Evolutionary conservation across 352 stramenopile genomes (phyloP).

Genomic region (Phytophthora colocasiae): DNA sequence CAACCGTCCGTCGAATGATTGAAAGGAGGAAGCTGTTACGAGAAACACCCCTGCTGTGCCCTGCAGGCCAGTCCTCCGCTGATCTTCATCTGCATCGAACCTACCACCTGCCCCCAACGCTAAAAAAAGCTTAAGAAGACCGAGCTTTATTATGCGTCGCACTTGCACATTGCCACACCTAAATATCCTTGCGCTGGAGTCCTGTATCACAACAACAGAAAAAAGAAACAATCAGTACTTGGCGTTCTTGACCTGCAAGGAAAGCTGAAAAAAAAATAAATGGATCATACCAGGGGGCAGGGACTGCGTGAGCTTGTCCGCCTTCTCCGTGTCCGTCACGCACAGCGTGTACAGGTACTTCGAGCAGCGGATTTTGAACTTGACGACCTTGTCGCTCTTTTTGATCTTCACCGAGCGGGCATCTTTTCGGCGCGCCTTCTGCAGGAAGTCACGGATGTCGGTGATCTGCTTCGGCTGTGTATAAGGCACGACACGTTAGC

Average conservation of each 20-base stretch:
- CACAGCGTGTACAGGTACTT: slow-evolving; percentile 99
- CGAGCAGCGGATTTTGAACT: slow-evolving; percentile 99
- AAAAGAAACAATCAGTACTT: slow-evolving; percentile 11
- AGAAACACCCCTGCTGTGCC: slow-evolving; percentile 33
- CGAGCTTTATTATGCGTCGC: slow-evolving; percentile 79
- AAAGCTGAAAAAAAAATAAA: background rate
- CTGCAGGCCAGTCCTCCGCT: slow-evolving; percentile 25
- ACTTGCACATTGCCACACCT: slow-evolving; percentile 59
- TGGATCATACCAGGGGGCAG: slow-evolving; percentile 93
- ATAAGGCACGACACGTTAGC: slow-evolving; percentile 19
- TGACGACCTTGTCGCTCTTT: slow-evolving; percentile 97
- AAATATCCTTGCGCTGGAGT: slow-evolving; percentile 94
- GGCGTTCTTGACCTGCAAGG: background rate
- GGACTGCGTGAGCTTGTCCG: slow-evolving; percentile 99
- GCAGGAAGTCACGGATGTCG: slow-evolving; percentile 99
- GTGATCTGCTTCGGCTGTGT: slow-evolving; percentile 98
- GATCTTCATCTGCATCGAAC: slow-evolving; percentile 34
- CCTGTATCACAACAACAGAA: slow-evolving; percentile 40
- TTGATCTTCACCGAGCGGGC: slow-evolving; percentile 99
- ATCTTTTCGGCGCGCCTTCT: slow-evolving; percentile 98
- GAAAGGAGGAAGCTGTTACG: slow-evolving; percentile 22
- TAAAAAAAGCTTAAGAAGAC: slow-evolving; percentile 76
- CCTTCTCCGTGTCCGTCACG: slow-evolving; percentile 99
- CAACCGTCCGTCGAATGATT: slow-evolving; percentile 14
- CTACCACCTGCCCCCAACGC: slow-evolving; percentile 36